These are phyloP conservation scores for Cicer arietinum DNA, from an alignment of 306 rosid genomes.

Conservation along the genomic window DNA sequence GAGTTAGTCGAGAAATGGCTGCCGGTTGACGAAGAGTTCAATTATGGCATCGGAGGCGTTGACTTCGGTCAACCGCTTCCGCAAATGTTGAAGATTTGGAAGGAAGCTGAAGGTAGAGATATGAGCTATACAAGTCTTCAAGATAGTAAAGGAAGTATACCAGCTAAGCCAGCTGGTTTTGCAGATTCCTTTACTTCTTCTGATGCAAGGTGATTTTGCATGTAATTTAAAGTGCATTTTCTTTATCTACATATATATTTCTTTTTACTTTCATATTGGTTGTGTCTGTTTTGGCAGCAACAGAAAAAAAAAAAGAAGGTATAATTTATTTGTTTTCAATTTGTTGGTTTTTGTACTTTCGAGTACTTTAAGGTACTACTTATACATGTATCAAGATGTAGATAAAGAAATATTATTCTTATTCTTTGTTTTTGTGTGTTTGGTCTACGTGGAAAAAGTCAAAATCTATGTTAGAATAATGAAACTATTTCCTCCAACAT, in stretches of 20 bases:
- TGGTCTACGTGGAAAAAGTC: conserved; percentile 1
- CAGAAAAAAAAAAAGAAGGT: neutral
- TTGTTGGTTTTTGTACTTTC: conserved; percentile 5
- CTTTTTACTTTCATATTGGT: neutral
- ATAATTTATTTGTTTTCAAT: neutral
- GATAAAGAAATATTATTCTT: conserved; percentile 20
- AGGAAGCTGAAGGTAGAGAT: conserved; percentile 62
- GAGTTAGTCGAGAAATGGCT: conserved; percentile 74
- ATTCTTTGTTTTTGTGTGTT: neutral
- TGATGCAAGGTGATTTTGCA: conserved; percentile 67
- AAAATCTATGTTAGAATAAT: conserved; percentile 1
- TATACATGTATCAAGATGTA: conserved; percentile 12
- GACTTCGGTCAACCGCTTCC: conserved; percentile 69
- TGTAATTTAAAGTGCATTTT: conserved; percentile 4
- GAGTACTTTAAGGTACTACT: conserved; percentile 30
- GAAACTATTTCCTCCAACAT: neutral
- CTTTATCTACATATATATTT: too few relatives aligned
- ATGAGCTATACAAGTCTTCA: conserved; percentile 51
- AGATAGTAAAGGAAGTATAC: conserved; percentile 72
- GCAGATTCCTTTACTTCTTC: conserved; percentile 72
- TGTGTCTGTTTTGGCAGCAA: conserved; percentile 26
- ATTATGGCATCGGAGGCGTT: conserved; percentile 48
- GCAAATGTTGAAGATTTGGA: conserved; percentile 73
- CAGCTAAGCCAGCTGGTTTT: conserved; percentile 69
- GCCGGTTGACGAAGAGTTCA: conserved; percentile 58